phyloP scores from a whole-genome alignment of 495 filamentous ascomycete species.

The Lepidopterella palustris region DNA sequence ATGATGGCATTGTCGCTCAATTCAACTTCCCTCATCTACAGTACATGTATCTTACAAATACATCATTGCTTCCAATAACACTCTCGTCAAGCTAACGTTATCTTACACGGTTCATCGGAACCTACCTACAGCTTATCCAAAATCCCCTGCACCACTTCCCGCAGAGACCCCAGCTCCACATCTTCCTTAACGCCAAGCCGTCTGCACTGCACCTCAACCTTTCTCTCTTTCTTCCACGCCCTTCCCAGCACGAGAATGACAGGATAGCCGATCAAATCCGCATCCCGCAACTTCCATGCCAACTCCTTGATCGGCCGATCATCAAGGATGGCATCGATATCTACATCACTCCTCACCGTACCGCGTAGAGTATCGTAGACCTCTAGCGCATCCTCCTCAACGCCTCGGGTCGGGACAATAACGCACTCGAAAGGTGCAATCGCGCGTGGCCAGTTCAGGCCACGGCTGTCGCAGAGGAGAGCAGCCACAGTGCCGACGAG shows the following conservation, averaged over 20 bases:
- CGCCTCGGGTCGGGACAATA: slow-evolving; percentile 50
- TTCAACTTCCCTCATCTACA: too few species aligned
- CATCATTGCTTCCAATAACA: neutral
- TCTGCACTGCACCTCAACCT: slow-evolving; percentile 74
- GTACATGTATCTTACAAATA: neutral
- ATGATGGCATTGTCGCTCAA: too few species aligned
- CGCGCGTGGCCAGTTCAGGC: slow-evolving; percentile 80
- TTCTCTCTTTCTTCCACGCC: slow-evolving; percentile 56
- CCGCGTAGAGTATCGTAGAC: slow-evolving; percentile 54
- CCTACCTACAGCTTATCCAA: slow-evolving; percentile 16
- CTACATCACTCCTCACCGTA: neutral
- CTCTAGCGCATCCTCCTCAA: slow-evolving; percentile 45
- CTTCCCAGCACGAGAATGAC: slow-evolving; percentile 72
- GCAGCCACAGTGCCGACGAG: slow-evolving; percentile 83
- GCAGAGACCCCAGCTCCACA: slow-evolving; percentile 27
- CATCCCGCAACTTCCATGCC: slow-evolving; percentile 82
- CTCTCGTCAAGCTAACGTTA: too few species aligned
- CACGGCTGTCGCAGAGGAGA: slow-evolving; percentile 59
- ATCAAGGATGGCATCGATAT: slow-evolving; percentile 64
- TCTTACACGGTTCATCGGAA: too few species aligned
- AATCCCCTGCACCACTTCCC: slow-evolving; percentile 40
- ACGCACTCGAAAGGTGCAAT: slow-evolving; percentile 82
- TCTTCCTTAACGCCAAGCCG: slow-evolving; percentile 39
- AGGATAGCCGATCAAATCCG: slow-evolving; percentile 83
- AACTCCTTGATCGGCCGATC: slow-evolving; percentile 59